phyloP scores from a whole-genome alignment of 768 basidiomycete species.

The Leccinum uliginosum region DNA sequence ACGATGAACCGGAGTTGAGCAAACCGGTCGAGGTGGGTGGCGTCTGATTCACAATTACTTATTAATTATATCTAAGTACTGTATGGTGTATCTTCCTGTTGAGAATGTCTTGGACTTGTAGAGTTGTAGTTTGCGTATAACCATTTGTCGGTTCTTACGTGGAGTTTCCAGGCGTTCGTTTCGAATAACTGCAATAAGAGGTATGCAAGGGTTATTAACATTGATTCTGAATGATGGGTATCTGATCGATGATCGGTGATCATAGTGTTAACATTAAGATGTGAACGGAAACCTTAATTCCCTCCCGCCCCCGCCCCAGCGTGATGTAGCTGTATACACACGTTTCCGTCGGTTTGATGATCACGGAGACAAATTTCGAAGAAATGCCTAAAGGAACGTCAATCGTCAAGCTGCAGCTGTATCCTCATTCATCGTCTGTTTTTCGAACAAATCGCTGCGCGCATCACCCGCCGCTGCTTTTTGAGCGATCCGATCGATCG shows the following conservation, averaged over 20 bases:
- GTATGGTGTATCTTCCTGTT: background rate
- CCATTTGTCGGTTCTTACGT: conserved; percentile 20
- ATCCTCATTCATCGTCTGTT: background rate
- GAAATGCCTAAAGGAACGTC: background rate
- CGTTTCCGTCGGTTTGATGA: background rate
- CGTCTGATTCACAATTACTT: background rate
- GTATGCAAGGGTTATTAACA: background rate
- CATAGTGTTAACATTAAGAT: background rate
- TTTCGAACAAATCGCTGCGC: background rate
- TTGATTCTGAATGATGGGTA: background rate
- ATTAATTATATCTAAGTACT: conserved; percentile 4
- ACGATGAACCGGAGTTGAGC: conserved; percentile 8
- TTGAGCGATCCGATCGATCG: background rate
- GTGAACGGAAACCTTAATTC: background rate
- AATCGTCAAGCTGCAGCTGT: background rate
- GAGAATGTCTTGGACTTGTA: background rate
- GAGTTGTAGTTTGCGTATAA: conserved; percentile 7
- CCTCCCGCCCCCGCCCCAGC: too few species aligned
- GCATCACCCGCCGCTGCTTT: background rate
- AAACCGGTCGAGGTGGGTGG: background rate
- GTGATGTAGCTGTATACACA: background rate
- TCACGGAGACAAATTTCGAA: background rate
- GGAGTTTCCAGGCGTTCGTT: conserved; percentile 5
- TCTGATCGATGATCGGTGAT: background rate
- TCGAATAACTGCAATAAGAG: too few species aligned